Percentiles rank a stretch among this genome's conserved stretches.
Evolutionary conservation across 192 early-diverging fungal species (phyloP).

Genomic region (Linnemannia schmuckeri): DNA sequence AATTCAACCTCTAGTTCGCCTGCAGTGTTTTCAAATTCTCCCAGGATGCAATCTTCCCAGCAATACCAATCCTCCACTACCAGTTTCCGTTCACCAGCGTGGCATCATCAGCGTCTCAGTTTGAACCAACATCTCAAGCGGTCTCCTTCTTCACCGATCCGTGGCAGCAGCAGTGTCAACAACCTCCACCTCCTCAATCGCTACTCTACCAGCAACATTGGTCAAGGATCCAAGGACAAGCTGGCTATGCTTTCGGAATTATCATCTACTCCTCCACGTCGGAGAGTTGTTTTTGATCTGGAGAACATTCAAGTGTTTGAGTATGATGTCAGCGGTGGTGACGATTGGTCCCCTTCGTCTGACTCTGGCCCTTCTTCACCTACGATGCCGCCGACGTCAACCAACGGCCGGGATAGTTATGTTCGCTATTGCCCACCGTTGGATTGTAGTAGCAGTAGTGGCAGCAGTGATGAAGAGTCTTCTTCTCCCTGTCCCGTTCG

Average conservation of each 20-base stretch:
- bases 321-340: slow-evolving; percentile 30
- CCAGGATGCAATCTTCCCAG: not conserved
- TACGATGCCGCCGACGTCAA: not conserved
- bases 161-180: not conserved
- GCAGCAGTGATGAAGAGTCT: slow-evolving; percentile 3
- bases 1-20: not conserved
- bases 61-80: not conserved
- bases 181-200: not conserved
- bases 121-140: slow-evolving; percentile 21
- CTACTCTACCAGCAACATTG: not conserved
- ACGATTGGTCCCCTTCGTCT: slow-evolving; percentile 6
- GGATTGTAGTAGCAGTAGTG: not conserved
- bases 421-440: not conserved
- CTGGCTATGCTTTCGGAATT: not conserved
- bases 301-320: slow-evolving; percentile 35
- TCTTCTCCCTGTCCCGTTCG: not conserved
- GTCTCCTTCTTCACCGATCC: slow-evolving; percentile 30
- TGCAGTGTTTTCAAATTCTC: not conserved
- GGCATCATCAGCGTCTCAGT: not conserved
- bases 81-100: not conserved
- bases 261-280: not conserved
- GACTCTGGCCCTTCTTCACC: not conserved
- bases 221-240: not conserved
- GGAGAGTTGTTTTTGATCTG: slow-evolving; percentile 37
- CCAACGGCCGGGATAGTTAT: not conserved